These are phyloP conservation scores for Leccinum incarnatum DNA, from an alignment of 768 basidiomycete species.

Conservation along the genomic window DNA sequence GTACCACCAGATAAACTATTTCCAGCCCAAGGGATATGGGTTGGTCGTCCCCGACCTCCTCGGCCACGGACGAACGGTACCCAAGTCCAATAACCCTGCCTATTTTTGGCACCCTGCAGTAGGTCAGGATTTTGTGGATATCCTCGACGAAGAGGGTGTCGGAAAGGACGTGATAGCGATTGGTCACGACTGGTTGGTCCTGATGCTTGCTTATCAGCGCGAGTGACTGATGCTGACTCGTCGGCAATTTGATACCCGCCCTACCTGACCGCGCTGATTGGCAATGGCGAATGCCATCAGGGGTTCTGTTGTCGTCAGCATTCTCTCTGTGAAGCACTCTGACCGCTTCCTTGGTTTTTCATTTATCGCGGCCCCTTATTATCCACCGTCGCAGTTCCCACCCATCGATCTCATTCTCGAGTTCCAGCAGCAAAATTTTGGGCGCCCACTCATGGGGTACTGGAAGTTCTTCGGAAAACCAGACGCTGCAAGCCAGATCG, in stretches of 20 bases:
- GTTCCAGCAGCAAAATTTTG: conserved; percentile 26
- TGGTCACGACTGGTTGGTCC: conserved; percentile 40
- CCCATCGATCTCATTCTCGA: conserved; percentile 29
- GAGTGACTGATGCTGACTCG: background rate
- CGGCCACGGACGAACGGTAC: conserved; percentile 43
- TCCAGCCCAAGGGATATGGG: conserved; percentile 41
- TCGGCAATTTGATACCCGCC: background rate
- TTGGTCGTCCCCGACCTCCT: conserved; percentile 48
- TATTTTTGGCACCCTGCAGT: conserved; percentile 29
- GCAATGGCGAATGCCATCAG: conserved; percentile 18
- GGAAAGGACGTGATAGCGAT: conserved; percentile 32
- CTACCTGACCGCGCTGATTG: conserved; percentile 1
- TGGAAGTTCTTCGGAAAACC: conserved; percentile 38
- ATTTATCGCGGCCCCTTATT: conserved; percentile 37
- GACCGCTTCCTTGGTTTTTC: conserved; percentile 41
- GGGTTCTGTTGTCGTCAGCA: conserved; percentile 35
- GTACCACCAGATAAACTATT: conserved; percentile 38
- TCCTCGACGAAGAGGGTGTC: conserved; percentile 37
- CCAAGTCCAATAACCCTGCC: conserved; percentile 35
- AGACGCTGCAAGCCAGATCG: conserved; percentile 32
- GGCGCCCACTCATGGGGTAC: conserved; percentile 42
- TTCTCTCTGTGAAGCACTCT: conserved; percentile 37
- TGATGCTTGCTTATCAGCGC: background rate
- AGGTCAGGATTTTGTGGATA: conserved; percentile 35
- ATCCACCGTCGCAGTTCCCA: conserved; percentile 24